Evolutionary conservation across 2,329 filamentous ascomycete genomes (phyloP).

Genomic region (Colletotrichum trifolii): DNA sequence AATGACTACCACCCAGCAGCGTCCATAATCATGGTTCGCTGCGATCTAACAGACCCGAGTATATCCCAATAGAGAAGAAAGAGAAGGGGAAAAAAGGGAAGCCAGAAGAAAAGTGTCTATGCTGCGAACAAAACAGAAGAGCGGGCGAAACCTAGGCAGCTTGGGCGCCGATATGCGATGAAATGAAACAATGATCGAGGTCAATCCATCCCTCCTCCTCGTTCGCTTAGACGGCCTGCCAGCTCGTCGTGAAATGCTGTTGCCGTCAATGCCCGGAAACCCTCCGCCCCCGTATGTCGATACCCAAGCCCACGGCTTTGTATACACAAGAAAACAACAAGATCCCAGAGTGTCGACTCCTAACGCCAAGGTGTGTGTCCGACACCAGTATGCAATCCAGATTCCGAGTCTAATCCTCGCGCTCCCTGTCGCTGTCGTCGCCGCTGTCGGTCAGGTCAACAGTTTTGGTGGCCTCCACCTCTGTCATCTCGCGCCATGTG

Average conservation of each 20-base stretch:
- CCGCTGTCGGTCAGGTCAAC: conserved; percentile 57
- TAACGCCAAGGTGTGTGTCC: conserved; percentile 29
- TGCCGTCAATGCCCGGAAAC: conserved; percentile 10
- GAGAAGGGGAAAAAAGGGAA: neutral
- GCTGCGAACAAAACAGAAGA: neutral
- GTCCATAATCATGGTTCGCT: conserved; percentile 9
- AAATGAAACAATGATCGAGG: conserved; percentile 5
- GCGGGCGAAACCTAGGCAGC: conserved; percentile 2
- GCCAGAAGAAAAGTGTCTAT: conserved; percentile 2
- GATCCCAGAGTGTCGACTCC: conserved; percentile 12
- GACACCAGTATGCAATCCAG: conserved; percentile 24
- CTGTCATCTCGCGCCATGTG: conserved; percentile 92
- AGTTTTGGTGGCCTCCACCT: conserved; percentile 75
- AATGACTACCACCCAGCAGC: conserved; percentile 12
- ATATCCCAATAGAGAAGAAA: neutral
- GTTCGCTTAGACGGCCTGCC: conserved; percentile 8
- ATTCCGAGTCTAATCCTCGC: conserved; percentile 40
- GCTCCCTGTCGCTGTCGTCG: conserved; percentile 57
- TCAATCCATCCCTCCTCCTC: neutral
- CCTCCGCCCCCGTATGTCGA: neutral
- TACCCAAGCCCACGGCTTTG: conserved; percentile 14
- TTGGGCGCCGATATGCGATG: conserved; percentile 1
- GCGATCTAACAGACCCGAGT: neutral
- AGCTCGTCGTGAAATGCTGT: conserved; percentile 15
- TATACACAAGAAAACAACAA: conserved; percentile 19